Conservation (phyloP, 2,329 filamentous ascomycete genomes). For the Hypoxylon sp. region DNA sequence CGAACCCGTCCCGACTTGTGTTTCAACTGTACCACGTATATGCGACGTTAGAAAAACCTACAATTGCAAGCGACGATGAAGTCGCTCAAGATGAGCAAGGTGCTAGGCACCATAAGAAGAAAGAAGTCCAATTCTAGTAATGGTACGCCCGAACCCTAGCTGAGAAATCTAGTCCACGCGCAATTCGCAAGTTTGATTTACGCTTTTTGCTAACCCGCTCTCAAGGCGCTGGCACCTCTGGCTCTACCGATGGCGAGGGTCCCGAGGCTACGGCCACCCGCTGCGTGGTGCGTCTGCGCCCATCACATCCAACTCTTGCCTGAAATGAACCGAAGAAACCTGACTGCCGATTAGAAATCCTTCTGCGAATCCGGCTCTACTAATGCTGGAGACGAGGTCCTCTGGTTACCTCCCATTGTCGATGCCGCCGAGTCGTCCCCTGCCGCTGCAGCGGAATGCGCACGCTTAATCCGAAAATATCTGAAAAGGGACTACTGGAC, state of each 20-base stretch:
- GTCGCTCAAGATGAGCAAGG: slow-evolving; percentile 69
- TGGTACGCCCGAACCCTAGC: slow-evolving; percentile 40
- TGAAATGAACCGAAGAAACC: slow-evolving; percentile 35
- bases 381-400: slow-evolving; percentile 84
- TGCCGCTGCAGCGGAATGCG: slow-evolving; percentile 84
- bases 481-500: slow-evolving; percentile 79
- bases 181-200: slow-evolving; percentile 13
- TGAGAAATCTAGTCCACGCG: slow-evolving; percentile 8
- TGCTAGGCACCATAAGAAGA: slow-evolving; percentile 70
- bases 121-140: slow-evolving; percentile 56
- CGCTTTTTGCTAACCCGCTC: slow-evolving; percentile 30
- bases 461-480: slow-evolving; percentile 84
- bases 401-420: slow-evolving; percentile 93
- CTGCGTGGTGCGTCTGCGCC: slow-evolving; percentile 71
- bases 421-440: slow-evolving; percentile 95
- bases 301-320: slow-evolving; percentile 11
- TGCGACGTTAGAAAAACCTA: slow-evolving; percentile 20
- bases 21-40: slow-evolving; percentile 19
- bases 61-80: slow-evolving; percentile 55
- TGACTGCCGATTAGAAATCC: slow-evolving; percentile 68
- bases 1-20: slow-evolving; percentile 6
- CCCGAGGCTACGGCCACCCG: slow-evolving; percentile 77
- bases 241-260: slow-evolving; percentile 64
- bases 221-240: slow-evolving; percentile 45
- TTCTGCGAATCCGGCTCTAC: slow-evolving; percentile 84